Evolutionary conservation across 805 yeast species (phyloP).

Genomic region (Spathaspora boniae): DNA sequence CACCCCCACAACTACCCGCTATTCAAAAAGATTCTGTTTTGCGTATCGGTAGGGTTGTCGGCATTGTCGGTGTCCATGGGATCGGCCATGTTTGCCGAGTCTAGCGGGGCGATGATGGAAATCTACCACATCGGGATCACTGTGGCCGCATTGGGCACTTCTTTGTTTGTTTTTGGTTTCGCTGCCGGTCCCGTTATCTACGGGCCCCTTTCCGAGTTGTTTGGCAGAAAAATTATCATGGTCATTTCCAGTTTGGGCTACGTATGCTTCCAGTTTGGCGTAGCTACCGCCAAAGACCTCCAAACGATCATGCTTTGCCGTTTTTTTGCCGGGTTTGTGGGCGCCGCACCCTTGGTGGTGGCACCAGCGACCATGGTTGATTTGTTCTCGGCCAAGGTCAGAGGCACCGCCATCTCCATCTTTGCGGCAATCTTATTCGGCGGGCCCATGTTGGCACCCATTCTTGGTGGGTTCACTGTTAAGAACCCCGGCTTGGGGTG

Average conservation of each 20-base stretch:
- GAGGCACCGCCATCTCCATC: slow-evolving; percentile 74
- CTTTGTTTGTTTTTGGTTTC: slow-evolving; percentile 86
- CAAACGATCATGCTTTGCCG: slow-evolving; percentile 77
- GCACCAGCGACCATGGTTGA: slow-evolving; percentile 87
- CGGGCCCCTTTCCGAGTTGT: slow-evolving; percentile 43
- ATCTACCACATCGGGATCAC: slow-evolving; percentile 57
- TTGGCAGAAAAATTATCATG: slow-evolving; percentile 41
- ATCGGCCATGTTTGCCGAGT: slow-evolving; percentile 77
- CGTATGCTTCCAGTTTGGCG: slow-evolving; percentile 51
- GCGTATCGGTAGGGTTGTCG: slow-evolving; percentile 26
- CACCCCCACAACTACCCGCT: slow-evolving; percentile 79
- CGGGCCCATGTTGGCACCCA: slow-evolving; percentile 84
- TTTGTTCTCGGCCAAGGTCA: slow-evolving; percentile 56
- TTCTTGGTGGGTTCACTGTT: slow-evolving; percentile 45
- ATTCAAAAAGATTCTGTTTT: slow-evolving; percentile 19
- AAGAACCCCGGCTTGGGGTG: slow-evolving; percentile 42
- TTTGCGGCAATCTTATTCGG: slow-evolving; percentile 71
- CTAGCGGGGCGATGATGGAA: slow-evolving; percentile 44
- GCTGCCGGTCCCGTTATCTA: slow-evolving; percentile 89
- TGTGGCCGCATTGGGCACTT: slow-evolving; percentile 71
- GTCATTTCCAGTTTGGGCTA: slow-evolving; percentile 38
- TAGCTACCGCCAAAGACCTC: slow-evolving; percentile 72
- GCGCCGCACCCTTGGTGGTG: slow-evolving; percentile 82
- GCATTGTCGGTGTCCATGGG: slow-evolving; percentile 60
- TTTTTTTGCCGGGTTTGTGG: slow-evolving; percentile 75